Base-by-base conservation (phyloP, 371 early-diverging fungal species). In the Mortierella sp. region DNA sequence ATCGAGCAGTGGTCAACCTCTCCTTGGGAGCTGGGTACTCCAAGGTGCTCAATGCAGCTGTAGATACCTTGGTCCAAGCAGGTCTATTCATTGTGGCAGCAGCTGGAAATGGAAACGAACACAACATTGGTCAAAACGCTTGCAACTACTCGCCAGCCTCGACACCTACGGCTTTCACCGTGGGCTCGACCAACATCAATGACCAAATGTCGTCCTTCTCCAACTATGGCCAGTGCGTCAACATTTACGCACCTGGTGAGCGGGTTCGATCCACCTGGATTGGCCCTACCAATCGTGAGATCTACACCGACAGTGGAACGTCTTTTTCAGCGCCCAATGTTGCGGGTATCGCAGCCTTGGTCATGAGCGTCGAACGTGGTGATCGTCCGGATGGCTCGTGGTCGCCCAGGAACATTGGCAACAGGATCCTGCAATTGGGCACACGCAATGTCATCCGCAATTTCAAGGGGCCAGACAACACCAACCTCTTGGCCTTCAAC, bases 311-410 rank as follows among this genome's bases (percentile, higher is more conserved):
- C 43, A 89, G 90, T 24, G 95, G 95, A 21, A 94, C 94, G 17
- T 88, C 89, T 37, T 93, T 94, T 91, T 93, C 95, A 22, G 76
- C 90, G 9, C 95, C 95, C 8, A 91, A 94, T 77, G 92, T 90
- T 40, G 78, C 87, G 55, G 95, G 95, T 53, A 87, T 90, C 28
- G 85, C 90, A 21, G 92, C 92, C 22, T 63, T 91, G 79, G 79
- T 88, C 55, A 76, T 76, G 76, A 39, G 69, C 21, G 43, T 58
- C 21, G 76, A 76, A 47, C 69, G 60, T 9, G 76, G 76, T 9
- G 76, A 76, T 27, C 68, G 76, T 2, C 7, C 61, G 0, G 69
- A 76, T 43, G 76, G 76, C 13, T 64, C 69, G 2, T 76, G 76
- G 76, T 64, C 69, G 0, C 69, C 76, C 37, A 76, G 52, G 49